phyloP scores from a whole-genome alignment of 1,284 basidiomycete species.

The Bjerkandera adusta region DNA sequence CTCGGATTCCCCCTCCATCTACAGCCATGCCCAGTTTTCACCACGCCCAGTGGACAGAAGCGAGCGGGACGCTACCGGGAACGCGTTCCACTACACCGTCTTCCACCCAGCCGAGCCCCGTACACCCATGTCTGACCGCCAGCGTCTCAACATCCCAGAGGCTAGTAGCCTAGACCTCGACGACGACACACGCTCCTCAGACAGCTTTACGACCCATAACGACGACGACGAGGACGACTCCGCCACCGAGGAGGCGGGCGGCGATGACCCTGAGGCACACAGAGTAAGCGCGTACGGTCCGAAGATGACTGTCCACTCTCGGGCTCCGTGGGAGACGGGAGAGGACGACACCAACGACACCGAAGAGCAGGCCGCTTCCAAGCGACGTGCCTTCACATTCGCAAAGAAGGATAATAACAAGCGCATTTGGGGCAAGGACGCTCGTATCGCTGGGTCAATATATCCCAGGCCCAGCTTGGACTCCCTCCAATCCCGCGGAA shows the following conservation, averaged over 20 bases:
- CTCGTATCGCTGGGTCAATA: slow-evolving; percentile 40
- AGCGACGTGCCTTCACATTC: slow-evolving; percentile 26
- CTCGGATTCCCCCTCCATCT: slow-evolving; percentile 67
- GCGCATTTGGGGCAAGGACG: slow-evolving; percentile 42
- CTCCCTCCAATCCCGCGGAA: slow-evolving; percentile 46
- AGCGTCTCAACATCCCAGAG: slow-evolving; percentile 46
- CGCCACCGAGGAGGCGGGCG: slow-evolving; percentile 32
- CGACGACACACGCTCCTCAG: slow-evolving; percentile 52
- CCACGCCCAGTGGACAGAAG: slow-evolving; percentile 36
- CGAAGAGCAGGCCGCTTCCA: slow-evolving; percentile 10
- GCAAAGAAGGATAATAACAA: slow-evolving; percentile 37
- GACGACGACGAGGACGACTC: slow-evolving; percentile 32
- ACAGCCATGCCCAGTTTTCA: slow-evolving; percentile 57
- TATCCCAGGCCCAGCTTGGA: slow-evolving; percentile 65
- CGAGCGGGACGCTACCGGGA: slow-evolving; percentile 24
- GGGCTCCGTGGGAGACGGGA: slow-evolving; percentile 72
- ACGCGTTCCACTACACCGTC: slow-evolving; percentile 28
- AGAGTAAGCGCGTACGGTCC: slow-evolving; percentile 73
- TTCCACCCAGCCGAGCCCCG: slow-evolving; percentile 26
- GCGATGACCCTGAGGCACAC: slow-evolving; percentile 36
- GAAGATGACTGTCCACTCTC: slow-evolving; percentile 76
- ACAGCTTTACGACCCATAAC: slow-evolving; percentile 19
- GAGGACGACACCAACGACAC: slow-evolving; percentile 43
- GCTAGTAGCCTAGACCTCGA: slow-evolving; percentile 58
- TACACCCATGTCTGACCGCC: slow-evolving; percentile 33